A percentile compares a stretch with the other conserved stretches of the same genome.
These are phyloP conservation scores for Globisporangium nagaii DNA, from an alignment of 352 stramenopile genomes.

Conservation along the genomic window DNA sequence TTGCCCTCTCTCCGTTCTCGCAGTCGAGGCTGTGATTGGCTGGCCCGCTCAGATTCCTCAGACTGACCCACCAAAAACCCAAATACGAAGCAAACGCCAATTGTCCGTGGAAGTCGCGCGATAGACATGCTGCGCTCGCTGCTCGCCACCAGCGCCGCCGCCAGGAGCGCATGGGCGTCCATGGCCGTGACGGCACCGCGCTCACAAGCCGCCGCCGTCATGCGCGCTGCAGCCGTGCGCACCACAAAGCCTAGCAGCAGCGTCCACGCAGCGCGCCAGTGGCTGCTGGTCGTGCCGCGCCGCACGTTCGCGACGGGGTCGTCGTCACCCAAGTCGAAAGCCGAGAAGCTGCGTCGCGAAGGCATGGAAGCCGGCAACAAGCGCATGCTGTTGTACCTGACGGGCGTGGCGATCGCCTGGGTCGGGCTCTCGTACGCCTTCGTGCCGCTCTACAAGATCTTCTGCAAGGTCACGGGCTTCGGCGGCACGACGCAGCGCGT, in stretches of 20 bases:
- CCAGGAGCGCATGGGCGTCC: background rate
- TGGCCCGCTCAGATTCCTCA: conserved; percentile 7
- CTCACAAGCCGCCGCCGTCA: background rate
- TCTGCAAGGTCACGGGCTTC: conserved; percentile 98
- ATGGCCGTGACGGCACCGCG: background rate
- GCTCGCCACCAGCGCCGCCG: background rate
- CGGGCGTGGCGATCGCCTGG: conserved; percentile 90
- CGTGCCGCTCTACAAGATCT: conserved; percentile 99
- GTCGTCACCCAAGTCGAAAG: conserved; percentile 32
- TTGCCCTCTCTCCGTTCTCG: no score
- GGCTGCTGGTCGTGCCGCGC: conserved; percentile 6
- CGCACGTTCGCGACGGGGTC: conserved; percentile 49
- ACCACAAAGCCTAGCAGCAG: background rate
- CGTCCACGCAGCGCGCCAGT: conserved; percentile 9
- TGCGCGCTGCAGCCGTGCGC: background rate
- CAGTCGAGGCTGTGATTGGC: no score
- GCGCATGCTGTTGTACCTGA: conserved; percentile 91
- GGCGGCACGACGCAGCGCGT: conserved; percentile 90
- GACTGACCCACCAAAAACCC: conserved; percentile 30
- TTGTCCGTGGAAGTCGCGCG: no score
- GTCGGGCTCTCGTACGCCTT: conserved; percentile 95
- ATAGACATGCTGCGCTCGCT: conserved; percentile 14
- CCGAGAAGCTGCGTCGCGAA: conserved; percentile 36
- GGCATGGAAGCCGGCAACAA: conserved; percentile 86
- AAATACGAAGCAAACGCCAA: no score